Percentiles rank a stretch among this genome's conserved stretches.
phyloP scores from a whole-genome alignment of 2,329 filamentous ascomycete genomes.

The Leptographium wingfieldii region DNA sequence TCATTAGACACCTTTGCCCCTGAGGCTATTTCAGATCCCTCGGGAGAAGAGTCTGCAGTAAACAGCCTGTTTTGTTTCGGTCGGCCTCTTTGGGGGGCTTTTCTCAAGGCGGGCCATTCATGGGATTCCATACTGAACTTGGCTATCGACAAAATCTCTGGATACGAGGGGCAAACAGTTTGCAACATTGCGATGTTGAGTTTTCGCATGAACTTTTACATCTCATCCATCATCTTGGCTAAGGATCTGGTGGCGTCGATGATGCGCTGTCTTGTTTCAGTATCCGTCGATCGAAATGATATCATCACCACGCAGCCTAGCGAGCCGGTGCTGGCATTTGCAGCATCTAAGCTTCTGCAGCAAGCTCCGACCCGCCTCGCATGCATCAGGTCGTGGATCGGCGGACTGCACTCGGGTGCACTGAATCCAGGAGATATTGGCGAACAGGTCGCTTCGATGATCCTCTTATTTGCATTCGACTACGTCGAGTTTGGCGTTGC shows the following conservation, averaged over 20 bases:
- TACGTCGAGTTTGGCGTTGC: background rate
- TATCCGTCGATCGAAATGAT: background rate
- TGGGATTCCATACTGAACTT: background rate
- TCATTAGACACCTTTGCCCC: background rate
- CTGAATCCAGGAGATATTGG: background rate
- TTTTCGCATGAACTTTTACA: slow-evolving; percentile 3
- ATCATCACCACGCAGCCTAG: slow-evolving; percentile 1
- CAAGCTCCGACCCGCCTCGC: background rate
- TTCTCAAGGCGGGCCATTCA: background rate
- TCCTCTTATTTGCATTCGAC: slow-evolving; percentile 1
- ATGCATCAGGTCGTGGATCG: background rate
- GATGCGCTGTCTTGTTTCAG: background rate
- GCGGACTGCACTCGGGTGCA: background rate
- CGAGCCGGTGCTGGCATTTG: slow-evolving; percentile 1
- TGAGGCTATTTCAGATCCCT: background rate
- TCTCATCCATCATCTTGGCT: background rate
- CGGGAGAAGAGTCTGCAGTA: too few species aligned
- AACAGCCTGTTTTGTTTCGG: background rate
- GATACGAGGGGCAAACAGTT: too few species aligned
- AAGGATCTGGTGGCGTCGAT: slow-evolving; percentile 1
- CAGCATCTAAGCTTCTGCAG: background rate
- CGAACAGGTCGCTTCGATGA: slow-evolving; percentile 1
- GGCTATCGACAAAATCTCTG: too few species aligned
- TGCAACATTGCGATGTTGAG: background rate
- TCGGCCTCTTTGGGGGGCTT: slow-evolving; percentile 1